phyloP scores from a whole-genome alignment of 2,329 filamentous ascomycete genomes.

The Penicillium sp. region DNA sequence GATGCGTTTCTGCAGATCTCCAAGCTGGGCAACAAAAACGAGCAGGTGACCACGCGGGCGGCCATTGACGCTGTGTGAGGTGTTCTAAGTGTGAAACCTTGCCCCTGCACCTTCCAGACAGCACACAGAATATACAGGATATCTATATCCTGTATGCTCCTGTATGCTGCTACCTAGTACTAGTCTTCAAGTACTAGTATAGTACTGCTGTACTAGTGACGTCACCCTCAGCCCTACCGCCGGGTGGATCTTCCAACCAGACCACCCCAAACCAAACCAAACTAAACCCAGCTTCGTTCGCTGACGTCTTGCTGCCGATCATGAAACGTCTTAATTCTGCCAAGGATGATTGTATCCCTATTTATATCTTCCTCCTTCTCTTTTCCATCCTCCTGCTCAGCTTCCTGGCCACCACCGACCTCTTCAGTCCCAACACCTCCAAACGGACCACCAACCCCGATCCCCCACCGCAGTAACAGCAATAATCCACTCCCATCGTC shows the following conservation, averaged over 20 bases:
- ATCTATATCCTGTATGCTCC: not conserved
- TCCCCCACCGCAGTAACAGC: slow-evolving; percentile 3
- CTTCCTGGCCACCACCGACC: slow-evolving; percentile 26
- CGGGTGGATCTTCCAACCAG: slow-evolving; percentile 8
- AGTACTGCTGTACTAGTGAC: slow-evolving; percentile 2
- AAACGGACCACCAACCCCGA: slow-evolving; percentile 15
- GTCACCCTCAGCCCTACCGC: slow-evolving; percentile 9
- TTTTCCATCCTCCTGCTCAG: slow-evolving; percentile 32
- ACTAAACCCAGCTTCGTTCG: not conserved
- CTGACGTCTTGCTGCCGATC: slow-evolving; percentile 29
- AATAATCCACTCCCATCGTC: not conserved
- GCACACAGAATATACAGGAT: too few relatives aligned
- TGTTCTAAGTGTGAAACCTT: too few relatives aligned
- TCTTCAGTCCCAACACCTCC: not conserved
- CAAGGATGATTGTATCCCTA: slow-evolving; percentile 30
- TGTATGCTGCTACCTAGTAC: slow-evolving; percentile 3
- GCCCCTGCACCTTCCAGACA: not conserved
- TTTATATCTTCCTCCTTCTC: slow-evolving; percentile 34
- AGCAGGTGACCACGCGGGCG: slow-evolving; percentile 80
- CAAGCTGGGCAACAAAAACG: slow-evolving; percentile 96
- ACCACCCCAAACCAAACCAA: not conserved
- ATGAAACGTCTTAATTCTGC: slow-evolving; percentile 31
- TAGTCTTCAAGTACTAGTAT: not conserved
- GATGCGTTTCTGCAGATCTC: slow-evolving; percentile 97
- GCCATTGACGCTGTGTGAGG: slow-evolving; percentile 74